Evolutionary conservation across 225 moss, liverwort and hornwort species (phyloP), one percentile per base, ranked within the genome.

Genomic region (Lunularia cruciata): DNA sequence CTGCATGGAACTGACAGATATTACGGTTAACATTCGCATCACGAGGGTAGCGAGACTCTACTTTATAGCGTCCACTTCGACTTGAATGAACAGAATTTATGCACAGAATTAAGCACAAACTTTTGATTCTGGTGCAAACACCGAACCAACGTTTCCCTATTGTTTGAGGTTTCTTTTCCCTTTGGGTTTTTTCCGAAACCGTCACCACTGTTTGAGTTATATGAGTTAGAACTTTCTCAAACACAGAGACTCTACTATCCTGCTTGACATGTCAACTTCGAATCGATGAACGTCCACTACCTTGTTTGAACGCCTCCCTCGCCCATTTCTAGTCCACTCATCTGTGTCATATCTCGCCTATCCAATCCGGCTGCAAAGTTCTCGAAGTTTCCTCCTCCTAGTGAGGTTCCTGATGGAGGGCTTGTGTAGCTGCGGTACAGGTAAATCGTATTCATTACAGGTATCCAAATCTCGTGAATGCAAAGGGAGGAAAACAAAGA

Each of bases 221-320:
- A n/a, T n/a, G n/a, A n/a, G n/a, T n/a, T n/a, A n/a, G n/a, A n/a
- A n/a, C n/a, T n/a, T n/a, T n/a, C n/a, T n/a, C n/a, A n/a, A n/a
- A n/a, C n/a, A n/a, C n/a, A n/a, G n/a, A n/a, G n/a, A n/a, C n/a
- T n/a, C n/a, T n/a, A n/a, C n/a, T n/a, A n/a, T n/a, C n/a, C n/a
- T n/a, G n/a, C n/a, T n/a, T n/a, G n/a, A n/a, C n/a, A n/a, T n/a
- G n/a, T n/a, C n/a, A n/a, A n/a, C n/a, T n/a, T n/a, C n/a, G n/a
- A n/a, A n/a, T n/a, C n/a, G n/a, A 47, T 22, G 28, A 31, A 20
- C 20, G 25, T 34, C 8, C 47, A 83, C 76, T 84, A 90, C 87
- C 96, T 96, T 55, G 86, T 96, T 79, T 92, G 96, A 59, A 96
- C 86, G 33, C 72, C 83, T 70, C 96, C 96, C 75, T 96, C 90